phyloP scores from a whole-genome alignment of 2,329 filamentous ascomycete species.

The Rutstroemia sydowiana region DNA sequence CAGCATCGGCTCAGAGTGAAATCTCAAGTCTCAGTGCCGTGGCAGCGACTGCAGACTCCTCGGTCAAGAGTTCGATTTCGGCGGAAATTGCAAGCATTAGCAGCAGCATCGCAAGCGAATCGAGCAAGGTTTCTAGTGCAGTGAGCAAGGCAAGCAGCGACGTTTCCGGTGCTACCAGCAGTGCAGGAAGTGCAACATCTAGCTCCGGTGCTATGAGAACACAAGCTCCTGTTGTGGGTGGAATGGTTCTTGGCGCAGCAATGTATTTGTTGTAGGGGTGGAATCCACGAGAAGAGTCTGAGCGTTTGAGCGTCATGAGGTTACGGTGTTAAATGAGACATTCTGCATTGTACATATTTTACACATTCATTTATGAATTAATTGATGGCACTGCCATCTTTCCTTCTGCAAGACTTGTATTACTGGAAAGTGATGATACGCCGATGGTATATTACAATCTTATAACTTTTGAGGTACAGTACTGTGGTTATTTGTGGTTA shows the following conservation, averaged over 20 bases:
- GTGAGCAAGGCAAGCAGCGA: slow-evolving; percentile 2
- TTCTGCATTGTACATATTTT: background rate
- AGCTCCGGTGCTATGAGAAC: slow-evolving; percentile 7
- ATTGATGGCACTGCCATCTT: background rate
- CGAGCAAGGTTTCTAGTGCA: background rate
- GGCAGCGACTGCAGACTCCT: background rate
- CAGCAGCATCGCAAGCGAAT: background rate
- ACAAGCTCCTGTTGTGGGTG: slow-evolving; percentile 5
- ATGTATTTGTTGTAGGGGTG: slow-evolving; percentile 7
- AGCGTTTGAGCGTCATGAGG: background rate
- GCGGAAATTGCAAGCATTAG: slow-evolving; percentile 3
- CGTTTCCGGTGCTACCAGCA: background rate
- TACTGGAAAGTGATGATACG: background rate
- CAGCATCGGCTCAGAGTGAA: background rate
- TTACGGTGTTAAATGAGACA: background rate
- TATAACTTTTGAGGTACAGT: too few species aligned
- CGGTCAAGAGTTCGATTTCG: slow-evolving; percentile 4
- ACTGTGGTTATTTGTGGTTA: too few species aligned
- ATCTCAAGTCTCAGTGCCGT: slow-evolving; percentile 4
- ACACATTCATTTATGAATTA: background rate
- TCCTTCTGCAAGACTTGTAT: background rate
- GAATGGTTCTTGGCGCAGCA: slow-evolving; percentile 2
- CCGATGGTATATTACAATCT: too few species aligned
- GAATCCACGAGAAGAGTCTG: background rate
- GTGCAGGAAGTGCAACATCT: background rate